Percentiles rank a stretch among this genome's conserved stretches.
Evolutionary conservation across 805 yeast genomes (phyloP).

Genomic region (Candida michaelii): DNA sequence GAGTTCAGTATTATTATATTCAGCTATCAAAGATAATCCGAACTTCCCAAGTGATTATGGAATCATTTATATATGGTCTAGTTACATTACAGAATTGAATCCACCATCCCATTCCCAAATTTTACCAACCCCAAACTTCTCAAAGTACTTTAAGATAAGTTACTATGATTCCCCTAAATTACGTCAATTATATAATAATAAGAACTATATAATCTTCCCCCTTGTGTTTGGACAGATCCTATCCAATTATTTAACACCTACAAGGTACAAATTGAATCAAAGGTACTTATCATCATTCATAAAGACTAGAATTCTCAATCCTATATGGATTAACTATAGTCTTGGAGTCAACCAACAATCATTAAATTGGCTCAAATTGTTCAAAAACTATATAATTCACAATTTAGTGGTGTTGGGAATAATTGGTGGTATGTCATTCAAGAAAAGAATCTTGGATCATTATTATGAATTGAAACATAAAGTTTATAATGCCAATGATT

Average conservation of each 20-base stretch:
- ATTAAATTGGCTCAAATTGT: slow-evolving; percentile 31
- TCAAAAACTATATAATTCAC: slow-evolving; percentile 26
- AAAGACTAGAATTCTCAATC: slow-evolving; percentile 32
- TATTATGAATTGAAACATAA: slow-evolving; percentile 24
- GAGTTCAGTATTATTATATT: slow-evolving; percentile 12
- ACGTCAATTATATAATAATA: slow-evolving; percentile 24
- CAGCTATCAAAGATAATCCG: slow-evolving; percentile 25
- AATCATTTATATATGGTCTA: slow-evolving; percentile 31
- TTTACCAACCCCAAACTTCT: slow-evolving; percentile 26
- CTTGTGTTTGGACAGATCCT: slow-evolving; percentile 38
- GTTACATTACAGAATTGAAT: slow-evolving; percentile 30
- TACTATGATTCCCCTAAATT: slow-evolving; percentile 22
- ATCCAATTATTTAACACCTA: slow-evolving; percentile 42
- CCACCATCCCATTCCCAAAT: slow-evolving; percentile 33
- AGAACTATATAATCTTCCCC: slow-evolving; percentile 36
- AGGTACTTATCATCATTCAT: slow-evolving; percentile 33
- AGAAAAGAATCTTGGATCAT: slow-evolving; percentile 21
- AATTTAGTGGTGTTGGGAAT: slow-evolving; percentile 21
- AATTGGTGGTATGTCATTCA: slow-evolving; percentile 20
- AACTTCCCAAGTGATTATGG: slow-evolving; percentile 39
- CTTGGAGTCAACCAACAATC: slow-evolving; percentile 25
- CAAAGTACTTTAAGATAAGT: slow-evolving; percentile 25
- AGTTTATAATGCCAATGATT: slow-evolving; percentile 12
- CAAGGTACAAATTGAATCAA: slow-evolving; percentile 34
- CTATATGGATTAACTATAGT: slow-evolving; percentile 42